Conservation (phyloP, 495 filamentous ascomycete genomes). For the Echria macrotheca region DNA sequence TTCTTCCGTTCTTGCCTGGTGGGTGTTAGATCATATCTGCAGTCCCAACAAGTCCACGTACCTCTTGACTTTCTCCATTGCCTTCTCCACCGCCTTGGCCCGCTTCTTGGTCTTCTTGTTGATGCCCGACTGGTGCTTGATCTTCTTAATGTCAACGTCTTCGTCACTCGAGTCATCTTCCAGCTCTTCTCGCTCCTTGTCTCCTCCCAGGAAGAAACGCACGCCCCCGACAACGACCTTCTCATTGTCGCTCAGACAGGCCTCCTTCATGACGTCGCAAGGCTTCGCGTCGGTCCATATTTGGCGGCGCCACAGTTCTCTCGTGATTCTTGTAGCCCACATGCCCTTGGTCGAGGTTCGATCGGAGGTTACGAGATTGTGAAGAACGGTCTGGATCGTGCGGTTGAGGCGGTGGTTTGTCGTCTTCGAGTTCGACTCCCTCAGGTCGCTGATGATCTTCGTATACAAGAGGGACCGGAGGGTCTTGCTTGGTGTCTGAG, state of each 20-base stretch:
- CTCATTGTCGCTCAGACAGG: constrained; percentile 72
- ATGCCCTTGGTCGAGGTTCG: constrained; percentile 75
- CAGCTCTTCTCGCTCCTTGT: constrained; percentile 87
- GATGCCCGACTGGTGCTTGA: constrained; percentile 79
- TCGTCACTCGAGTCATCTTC: constrained; percentile 87
- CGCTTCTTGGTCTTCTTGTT: constrained; percentile 96
- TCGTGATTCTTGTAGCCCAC: constrained; percentile 62
- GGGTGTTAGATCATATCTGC: not conserved
- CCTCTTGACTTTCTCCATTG: constrained; percentile 61
- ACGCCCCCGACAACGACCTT: constrained; percentile 86
- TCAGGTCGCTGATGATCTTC: constrained; percentile 86
- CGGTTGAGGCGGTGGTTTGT: constrained; percentile 89
- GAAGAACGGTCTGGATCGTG: constrained; percentile 85
- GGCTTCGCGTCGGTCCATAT: constrained; percentile 59
- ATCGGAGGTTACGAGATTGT: constrained; percentile 83
- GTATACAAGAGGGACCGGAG: constrained; percentile 77
- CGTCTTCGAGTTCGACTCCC: constrained; percentile 74
- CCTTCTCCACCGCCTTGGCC: constrained; percentile 68
- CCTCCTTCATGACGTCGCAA: constrained; percentile 92
- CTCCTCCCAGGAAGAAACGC: constrained; percentile 90
- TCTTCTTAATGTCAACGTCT: constrained; percentile 66
- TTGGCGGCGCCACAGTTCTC: constrained; percentile 38
- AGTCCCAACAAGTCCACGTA: constrained; percentile 5
- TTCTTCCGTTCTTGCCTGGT: constrained; percentile 81
- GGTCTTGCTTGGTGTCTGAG: constrained; percentile 76